These are phyloP conservation scores for Melanopsichium pennsylvanicum DNA, from an alignment of 1,284 basidiomycete genomes.

Conservation along the genomic window DNA sequence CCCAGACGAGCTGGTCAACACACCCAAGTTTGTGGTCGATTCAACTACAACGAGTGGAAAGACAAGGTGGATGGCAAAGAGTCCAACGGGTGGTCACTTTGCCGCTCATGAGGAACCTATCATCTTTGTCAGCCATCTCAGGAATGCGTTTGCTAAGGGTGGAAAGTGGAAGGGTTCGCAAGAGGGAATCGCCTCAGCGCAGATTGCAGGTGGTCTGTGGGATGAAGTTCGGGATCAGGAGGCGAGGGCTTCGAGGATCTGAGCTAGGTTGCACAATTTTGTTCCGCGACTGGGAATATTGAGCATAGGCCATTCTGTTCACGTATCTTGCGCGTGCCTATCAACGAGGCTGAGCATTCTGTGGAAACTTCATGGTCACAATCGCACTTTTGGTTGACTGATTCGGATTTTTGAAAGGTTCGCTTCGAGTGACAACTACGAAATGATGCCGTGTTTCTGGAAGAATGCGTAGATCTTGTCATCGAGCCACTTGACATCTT, in stretches of 20 bases:
- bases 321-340: no score
- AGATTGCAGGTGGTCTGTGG: constrained; percentile 46
- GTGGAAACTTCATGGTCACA: no score
- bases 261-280: neutral
- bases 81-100: constrained; percentile 52
- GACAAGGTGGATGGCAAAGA: constrained; percentile 41
- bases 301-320: no score
- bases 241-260: constrained; percentile 39
- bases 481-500: constrained; percentile 45
- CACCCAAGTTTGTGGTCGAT: constrained; percentile 37
- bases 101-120: constrained; percentile 51
- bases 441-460: constrained; percentile 22
- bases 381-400: no score
- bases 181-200: constrained; percentile 16
- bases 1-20: constrained; percentile 50
- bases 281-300: no score
- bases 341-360: no score
- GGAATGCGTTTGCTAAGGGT: constrained; percentile 43
- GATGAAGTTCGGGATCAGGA: constrained; percentile 39
- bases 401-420: no score
- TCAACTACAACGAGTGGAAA: constrained; percentile 35
- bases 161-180: constrained; percentile 34
- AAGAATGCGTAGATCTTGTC: constrained; percentile 34
- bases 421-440: no score
- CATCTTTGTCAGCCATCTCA: constrained; percentile 49